phyloP scores from a whole-genome alignment of 257 asterid species.

The Asclepias syriaca region DNA sequence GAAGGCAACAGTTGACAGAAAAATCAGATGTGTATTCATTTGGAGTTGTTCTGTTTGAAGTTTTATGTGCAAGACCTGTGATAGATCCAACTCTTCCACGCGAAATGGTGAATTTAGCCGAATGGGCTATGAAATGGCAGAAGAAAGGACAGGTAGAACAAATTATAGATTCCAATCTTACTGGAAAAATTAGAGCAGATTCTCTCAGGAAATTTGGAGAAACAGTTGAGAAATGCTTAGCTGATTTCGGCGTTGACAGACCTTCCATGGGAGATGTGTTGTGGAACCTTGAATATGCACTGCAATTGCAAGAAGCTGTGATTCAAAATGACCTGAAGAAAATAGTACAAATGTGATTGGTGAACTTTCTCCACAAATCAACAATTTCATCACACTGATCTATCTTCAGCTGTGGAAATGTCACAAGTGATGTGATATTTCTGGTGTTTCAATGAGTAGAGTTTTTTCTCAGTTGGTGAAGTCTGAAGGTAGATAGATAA shows the following conservation, averaged over 20 bases:
- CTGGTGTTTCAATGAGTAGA: conserved; percentile 58
- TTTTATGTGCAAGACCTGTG: conserved; percentile 77
- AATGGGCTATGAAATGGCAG: conserved; percentile 82
- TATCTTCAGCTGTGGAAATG: conserved; percentile 33
- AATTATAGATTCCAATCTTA: conserved; percentile 51
- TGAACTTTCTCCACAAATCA: conserved; percentile 50
- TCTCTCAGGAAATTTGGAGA: conserved; percentile 77
- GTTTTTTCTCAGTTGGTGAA: conserved; percentile 73
- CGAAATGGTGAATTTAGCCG: conserved; percentile 83
- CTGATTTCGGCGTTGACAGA: conserved; percentile 67
- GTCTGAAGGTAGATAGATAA: conserved; percentile 61
- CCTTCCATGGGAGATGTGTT: conserved; percentile 80
- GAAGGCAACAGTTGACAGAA: conserved; percentile 77
- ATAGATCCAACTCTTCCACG: conserved; percentile 73
- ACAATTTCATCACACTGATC: conserved; percentile 30
- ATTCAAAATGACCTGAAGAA: conserved; percentile 60
- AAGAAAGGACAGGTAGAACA: conserved; percentile 65
- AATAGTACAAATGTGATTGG: conserved; percentile 60
- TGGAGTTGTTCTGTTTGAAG: conserved; percentile 71
- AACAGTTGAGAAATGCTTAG: conserved; percentile 79
- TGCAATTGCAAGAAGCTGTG: conserved; percentile 68
- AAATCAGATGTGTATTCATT: conserved; percentile 77
- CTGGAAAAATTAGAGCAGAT: conserved; percentile 52
- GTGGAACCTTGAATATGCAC: conserved; percentile 80
- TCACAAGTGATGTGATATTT: conserved; percentile 45